These are phyloP conservation scores for Coniochaeta sp. DNA, from an alignment of 2,329 filamentous ascomycete genomes.

Conservation along the genomic window DNA sequence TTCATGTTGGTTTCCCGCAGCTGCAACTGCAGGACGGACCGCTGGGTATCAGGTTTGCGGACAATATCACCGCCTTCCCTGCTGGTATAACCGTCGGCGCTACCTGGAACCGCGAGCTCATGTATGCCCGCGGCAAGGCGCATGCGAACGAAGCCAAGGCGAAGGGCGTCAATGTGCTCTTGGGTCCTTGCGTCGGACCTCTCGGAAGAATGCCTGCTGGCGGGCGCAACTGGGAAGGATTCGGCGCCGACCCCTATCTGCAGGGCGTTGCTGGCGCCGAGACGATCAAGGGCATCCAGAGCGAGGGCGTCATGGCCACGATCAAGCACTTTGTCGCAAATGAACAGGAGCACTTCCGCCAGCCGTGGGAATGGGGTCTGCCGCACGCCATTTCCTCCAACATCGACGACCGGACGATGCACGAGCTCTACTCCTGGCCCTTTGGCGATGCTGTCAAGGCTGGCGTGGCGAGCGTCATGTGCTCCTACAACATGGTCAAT, in stretches of 20 bases:
- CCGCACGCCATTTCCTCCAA: conserved; percentile 72
- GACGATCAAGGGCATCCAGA: conserved; percentile 68
- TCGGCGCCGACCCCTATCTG: conserved; percentile 79
- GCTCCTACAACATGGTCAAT: conserved; percentile 71
- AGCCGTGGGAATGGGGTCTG: conserved; percentile 67
- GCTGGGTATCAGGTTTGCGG: conserved; percentile 71
- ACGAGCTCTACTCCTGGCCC: conserved; percentile 80
- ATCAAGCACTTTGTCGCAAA: conserved; percentile 48
- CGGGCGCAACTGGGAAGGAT: conserved; percentile 91
- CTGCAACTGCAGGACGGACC: conserved; percentile 84
- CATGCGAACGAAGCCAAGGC: conserved; percentile 67
- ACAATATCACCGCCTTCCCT: conserved; percentile 80
- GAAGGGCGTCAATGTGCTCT: conserved; percentile 58
- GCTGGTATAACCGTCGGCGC: conserved; percentile 84
- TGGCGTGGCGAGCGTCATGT: conserved; percentile 84
- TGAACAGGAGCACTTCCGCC: conserved; percentile 61
- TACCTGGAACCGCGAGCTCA: conserved; percentile 81
- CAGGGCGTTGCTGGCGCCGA: conserved; percentile 73
- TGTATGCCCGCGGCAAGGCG: conserved; percentile 72
- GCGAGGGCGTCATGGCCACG: conserved; percentile 47
- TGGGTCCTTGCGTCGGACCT: conserved; percentile 80
- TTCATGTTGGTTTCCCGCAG: conserved; percentile 66
- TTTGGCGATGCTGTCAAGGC: conserved; percentile 75
- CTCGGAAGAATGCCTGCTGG: conserved; percentile 79
- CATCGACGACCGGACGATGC: conserved; percentile 50